Evolutionary conservation across 257 asterid genomes (phyloP), one percentile per base, ranked within the genome.

Genomic region (Plantago ovata): DNA sequence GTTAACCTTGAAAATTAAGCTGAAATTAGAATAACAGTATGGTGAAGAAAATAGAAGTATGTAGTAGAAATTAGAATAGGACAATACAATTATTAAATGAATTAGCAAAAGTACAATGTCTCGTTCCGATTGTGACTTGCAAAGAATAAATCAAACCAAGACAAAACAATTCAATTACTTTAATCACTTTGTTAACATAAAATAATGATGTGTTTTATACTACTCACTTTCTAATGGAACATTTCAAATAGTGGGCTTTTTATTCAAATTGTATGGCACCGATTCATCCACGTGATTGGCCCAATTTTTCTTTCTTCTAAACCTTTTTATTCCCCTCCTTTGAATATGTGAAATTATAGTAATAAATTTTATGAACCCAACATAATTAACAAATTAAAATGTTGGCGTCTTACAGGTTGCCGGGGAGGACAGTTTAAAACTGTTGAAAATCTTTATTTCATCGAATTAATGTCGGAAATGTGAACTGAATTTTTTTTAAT

Each of bases 261-360:
- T 41, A 42, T 64, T 60, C 58, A 66, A 48, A n/a, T 66, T 69
- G 56, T 58, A 55, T 19, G 70, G 54, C 41, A 42, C 22, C 46
- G 61, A 74, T 65, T 33, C 65, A 38, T 53, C 64, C 80, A 75
- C 81, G 74, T 67, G 74, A 60, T 49, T 45, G 38, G 55, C n/a
- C n/a, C n/a, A n/a, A n/a, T n/a, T n/a, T n/a, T n/a, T n/a, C n/a
- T n/a, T n/a, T n/a, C n/a, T n/a, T n/a, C n/a, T n/a, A n/a, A n/a
- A n/a, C n/a, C n/a, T n/a, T n/a, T n/a, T n/a, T n/a, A n/a, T n/a
- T n/a, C n/a, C n/a, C n/a, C n/a, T n/a, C n/a, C n/a, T n/a, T n/a
- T n/a, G n/a, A n/a, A n/a, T n/a, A n/a, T n/a, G n/a, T n/a, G n/a
- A n/a, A n/a, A n/a, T n/a, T n/a, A n/a, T n/a, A n/a, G n/a, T n/a